phyloP scores from a whole-genome alignment of 1,284 basidiomycete species.

The Malassezia yamatoensis region DNA sequence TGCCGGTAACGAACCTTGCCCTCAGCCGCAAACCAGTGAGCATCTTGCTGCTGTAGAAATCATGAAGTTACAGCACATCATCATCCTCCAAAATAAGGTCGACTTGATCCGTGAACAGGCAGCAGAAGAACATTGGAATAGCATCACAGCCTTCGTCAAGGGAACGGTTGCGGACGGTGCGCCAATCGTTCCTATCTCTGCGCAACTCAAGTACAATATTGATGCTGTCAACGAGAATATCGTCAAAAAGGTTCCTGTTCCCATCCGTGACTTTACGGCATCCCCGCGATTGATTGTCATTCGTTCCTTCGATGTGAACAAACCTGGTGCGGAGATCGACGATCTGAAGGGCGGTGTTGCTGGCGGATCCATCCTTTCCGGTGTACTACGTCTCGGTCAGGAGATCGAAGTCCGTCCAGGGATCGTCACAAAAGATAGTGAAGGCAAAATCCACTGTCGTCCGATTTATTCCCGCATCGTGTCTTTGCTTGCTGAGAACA shows the following conservation, averaged over 20 bases:
- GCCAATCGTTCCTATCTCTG: constrained; percentile 95
- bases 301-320: constrained; percentile 99
- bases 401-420: constrained; percentile 96
- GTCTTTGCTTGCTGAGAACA: constrained; percentile 85
- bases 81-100: constrained; percentile 67
- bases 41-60: constrained; percentile 97
- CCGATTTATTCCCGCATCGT: constrained; percentile 88
- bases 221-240: constrained; percentile 99
- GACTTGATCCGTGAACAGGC: constrained; percentile 45
- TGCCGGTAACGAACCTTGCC: constrained; percentile 95
- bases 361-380: constrained; percentile 87
- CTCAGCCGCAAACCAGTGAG: constrained; percentile 96
- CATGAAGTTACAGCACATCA: constrained; percentile 96
- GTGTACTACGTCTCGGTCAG: constrained; percentile 77
- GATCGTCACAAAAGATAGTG: constrained; percentile 87
- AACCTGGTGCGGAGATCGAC: constrained; percentile 90
- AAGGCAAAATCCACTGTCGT: constrained; percentile 79
- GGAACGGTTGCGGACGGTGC: constrained; percentile 89
- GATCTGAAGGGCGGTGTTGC: constrained; percentile 97
- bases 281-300: constrained; percentile 92
- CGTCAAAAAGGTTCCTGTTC: constrained; percentile 89
- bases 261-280: constrained; percentile 80
- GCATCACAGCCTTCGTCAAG: constrained; percentile 44
- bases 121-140: constrained; percentile 46
- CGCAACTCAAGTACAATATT: constrained; percentile 97